A percentile compares a stretch with the other conserved stretches of the same genome.
Conservation (phyloP, 176 grass and related monocot genomes). For the Elaeis guineensis region DNA sequence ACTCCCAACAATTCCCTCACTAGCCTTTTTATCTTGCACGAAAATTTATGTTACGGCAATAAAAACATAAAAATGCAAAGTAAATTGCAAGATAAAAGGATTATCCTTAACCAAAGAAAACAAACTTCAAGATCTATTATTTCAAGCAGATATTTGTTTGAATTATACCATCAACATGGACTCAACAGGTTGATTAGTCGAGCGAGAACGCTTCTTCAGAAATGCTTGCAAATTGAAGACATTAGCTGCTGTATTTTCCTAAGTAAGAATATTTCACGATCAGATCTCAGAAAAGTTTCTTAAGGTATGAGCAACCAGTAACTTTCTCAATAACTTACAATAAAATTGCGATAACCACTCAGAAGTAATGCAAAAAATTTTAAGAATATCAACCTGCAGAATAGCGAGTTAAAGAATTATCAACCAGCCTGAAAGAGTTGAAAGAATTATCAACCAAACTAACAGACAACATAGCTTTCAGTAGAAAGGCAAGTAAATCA, state of each 20-base stretch:
- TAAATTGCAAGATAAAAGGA: too few species aligned
- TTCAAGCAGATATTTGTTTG: background rate
- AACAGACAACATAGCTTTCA: constrained; percentile 2
- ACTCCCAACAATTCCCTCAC: too few species aligned
- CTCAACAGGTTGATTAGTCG: constrained; percentile 73
- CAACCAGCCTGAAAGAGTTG: constrained; percentile 3
- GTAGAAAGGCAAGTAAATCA: constrained; percentile 9
- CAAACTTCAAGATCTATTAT: too few species aligned
- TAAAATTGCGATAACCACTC: constrained; percentile 97
- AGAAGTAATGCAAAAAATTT: constrained; percentile 91
- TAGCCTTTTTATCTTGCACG: too few species aligned
- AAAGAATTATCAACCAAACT: constrained; percentile 22
- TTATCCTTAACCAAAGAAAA: too few species aligned
- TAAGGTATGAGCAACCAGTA: constrained; percentile 16
- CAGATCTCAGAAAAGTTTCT: constrained; percentile 13
- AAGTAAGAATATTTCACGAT: constrained; percentile 11
- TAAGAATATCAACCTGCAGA: constrained; percentile 93
- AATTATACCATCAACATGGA: constrained; percentile 95
- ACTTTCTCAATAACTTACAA: constrained; percentile 59
- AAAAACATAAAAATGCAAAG: too few species aligned
- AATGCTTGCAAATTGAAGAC: constrained; percentile 99
- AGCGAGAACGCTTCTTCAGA: constrained; percentile 90
- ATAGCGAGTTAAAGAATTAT: constrained; percentile 33
- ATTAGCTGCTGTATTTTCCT: constrained; percentile 76
- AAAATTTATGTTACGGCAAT: too few species aligned